A percentile compares a stretch with the other conserved stretches of the same genome.
Conservation (phyloP, 768 basidiomycete genomes). For the Podaxis pistillaris region DNA sequence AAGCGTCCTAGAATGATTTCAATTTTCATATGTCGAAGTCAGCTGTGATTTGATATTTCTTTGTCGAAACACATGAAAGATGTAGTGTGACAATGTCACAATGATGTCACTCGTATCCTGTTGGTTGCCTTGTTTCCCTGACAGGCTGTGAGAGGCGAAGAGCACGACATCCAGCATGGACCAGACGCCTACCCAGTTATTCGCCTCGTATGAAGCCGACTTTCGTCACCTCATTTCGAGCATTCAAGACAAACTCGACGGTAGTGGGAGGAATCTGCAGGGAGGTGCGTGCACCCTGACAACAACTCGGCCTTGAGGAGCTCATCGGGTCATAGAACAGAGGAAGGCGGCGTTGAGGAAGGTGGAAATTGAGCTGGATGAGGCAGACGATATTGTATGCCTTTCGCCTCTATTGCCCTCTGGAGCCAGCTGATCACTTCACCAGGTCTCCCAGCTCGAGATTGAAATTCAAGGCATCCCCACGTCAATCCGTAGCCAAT, state of each 20-base stretch:
- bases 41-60: neutral
- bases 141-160: neutral
- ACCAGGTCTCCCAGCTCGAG: conserved; percentile 90
- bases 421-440: neutral
- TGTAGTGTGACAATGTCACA: neutral
- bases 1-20: too few species aligned
- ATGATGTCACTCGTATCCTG: conserved; percentile 7
- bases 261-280: conserved; percentile 58
- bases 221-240: conserved; percentile 69
- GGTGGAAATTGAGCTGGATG: conserved; percentile 88
- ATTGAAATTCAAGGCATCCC: conserved; percentile 92
- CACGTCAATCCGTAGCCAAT: conserved; percentile 71
- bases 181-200: conserved; percentile 65
- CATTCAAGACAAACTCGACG: conserved; percentile 75
- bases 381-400: conserved; percentile 90
- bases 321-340: conserved; percentile 53
- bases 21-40: neutral
- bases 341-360: conserved; percentile 75
- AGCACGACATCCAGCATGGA: conserved; percentile 49
- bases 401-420: neutral
- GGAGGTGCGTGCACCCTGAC: conserved; percentile 51
- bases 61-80: neutral
- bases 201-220: conserved; percentile 83
- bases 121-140: neutral
- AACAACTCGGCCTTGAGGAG: neutral